These are phyloP conservation scores for Yamadazyma philogaea DNA, from an alignment of 805 yeast species.

Conservation along the genomic window DNA sequence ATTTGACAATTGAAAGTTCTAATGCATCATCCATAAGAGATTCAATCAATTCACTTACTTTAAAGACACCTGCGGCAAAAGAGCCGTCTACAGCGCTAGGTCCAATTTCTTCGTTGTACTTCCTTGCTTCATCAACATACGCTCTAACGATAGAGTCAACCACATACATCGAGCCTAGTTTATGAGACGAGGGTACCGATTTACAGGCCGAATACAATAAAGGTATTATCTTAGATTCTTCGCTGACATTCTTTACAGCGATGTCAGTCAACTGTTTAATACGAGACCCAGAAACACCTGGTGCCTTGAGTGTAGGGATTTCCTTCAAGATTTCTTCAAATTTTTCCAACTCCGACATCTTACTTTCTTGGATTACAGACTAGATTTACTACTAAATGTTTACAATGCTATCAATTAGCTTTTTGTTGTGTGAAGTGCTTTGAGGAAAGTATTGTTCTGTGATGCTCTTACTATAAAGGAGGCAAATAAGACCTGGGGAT, in stretches of 20 bases:
- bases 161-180: slow-evolving; percentile 86
- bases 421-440: neutral
- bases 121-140: slow-evolving; percentile 69
- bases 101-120: slow-evolving; percentile 47
- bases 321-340: slow-evolving; percentile 49
- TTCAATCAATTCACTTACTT: slow-evolving; percentile 62
- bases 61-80: slow-evolving; percentile 67
- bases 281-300: slow-evolving; percentile 95
- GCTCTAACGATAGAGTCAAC: slow-evolving; percentile 91
- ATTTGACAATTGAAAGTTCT: slow-evolving; percentile 48
- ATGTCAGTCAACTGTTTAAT: slow-evolving; percentile 79
- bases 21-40: slow-evolving; percentile 62
- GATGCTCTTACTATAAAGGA: neutral
- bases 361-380: slow-evolving; percentile 1
- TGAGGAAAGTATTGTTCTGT: neutral
- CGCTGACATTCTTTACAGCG: slow-evolving; percentile 64
- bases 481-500: neutral
- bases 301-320: slow-evolving; percentile 62
- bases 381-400: slow-evolving; percentile 8
- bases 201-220: slow-evolving; percentile 64
- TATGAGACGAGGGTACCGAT: slow-evolving; percentile 73
- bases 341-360: slow-evolving; percentile 43
- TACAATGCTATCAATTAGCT: slow-evolving; percentile 4
- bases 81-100: slow-evolving; percentile 62
- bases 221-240: slow-evolving; percentile 55